These are phyloP conservation scores for Pilasporangium apinafurcum DNA, from an alignment of 352 stramenopile genomes.

Conservation along the genomic window DNA sequence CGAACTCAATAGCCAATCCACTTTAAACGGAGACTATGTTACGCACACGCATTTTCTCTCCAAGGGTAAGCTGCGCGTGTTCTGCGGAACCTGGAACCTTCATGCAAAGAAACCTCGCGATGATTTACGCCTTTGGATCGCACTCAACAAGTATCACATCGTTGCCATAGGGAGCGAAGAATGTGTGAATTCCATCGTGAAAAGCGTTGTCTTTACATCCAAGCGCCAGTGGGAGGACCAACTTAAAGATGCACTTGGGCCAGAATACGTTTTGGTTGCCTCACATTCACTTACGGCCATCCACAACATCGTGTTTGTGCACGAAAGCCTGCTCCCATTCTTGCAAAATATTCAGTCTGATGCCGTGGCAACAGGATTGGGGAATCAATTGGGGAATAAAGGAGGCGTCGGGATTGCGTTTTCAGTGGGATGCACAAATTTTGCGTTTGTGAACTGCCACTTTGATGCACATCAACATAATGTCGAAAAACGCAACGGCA, in stretches of 20 bases:
- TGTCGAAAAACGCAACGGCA: conserved; percentile 83
- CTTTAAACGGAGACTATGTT: conserved; percentile 13
- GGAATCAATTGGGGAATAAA: conserved; percentile 96
- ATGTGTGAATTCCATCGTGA: conserved; percentile 90
- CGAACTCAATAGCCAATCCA: conserved; percentile 29
- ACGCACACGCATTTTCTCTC: conserved; percentile 32
- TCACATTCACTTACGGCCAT: conserved; percentile 91
- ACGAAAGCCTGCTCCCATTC: conserved; percentile 75
- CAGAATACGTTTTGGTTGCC: conserved; percentile 85
- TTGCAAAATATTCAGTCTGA: conserved; percentile 86
- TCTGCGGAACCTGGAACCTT: conserved; percentile 85
- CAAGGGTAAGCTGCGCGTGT: conserved; percentile 47
- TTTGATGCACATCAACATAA: conserved; percentile 92
- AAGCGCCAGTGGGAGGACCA: conserved; percentile 81
- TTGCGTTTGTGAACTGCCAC: conserved; percentile 92
- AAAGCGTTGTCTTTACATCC: conserved; percentile 91
- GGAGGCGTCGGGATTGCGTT: conserved; percentile 91
- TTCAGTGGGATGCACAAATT: conserved; percentile 61
- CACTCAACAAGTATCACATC: conserved; percentile 80
- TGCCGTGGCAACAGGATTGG: conserved; percentile 90
- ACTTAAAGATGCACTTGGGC: conserved; percentile 48
- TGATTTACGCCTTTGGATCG: conserved; percentile 64
- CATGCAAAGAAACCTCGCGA: conserved; percentile 64
- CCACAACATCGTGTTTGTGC: conserved; percentile 92
- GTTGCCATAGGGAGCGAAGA: conserved; percentile 90